Evolutionary conservation across 345 rosid genomes (phyloP).

Genomic region (Raphanus sativus): DNA sequence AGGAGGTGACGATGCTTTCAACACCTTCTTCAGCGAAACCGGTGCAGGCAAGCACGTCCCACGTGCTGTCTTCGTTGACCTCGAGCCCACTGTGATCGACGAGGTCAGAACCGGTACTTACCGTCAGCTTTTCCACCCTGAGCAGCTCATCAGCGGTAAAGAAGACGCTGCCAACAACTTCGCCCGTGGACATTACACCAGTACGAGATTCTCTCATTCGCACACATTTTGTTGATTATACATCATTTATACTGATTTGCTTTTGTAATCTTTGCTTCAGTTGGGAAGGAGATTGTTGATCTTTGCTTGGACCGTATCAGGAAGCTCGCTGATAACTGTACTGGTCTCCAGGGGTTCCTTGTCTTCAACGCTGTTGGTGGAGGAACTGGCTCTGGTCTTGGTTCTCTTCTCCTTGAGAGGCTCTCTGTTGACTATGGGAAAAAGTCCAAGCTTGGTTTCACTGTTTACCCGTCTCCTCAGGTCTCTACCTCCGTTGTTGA

Average conservation of each 20-base stretch:
- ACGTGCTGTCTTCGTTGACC: background rate
- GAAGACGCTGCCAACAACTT: background rate
- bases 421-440: background rate
- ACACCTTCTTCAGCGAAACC: background rate
- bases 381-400: background rate
- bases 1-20: background rate
- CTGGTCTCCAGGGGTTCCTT: background rate
- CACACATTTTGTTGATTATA: too few species aligned
- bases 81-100: background rate
- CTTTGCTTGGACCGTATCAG: background rate
- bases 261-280: background rate
- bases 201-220: background rate
- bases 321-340: background rate
- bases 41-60: background rate
- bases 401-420: background rate
- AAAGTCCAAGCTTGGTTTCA: constrained; percentile 56
- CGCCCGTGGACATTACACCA: background rate
- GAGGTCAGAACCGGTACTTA: background rate
- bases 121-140: background rate
- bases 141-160: background rate
- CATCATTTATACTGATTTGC: too few species aligned
- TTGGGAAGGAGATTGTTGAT: background rate
- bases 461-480: constrained; percentile 81
- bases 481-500: constrained; percentile 75
- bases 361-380: background rate